A percentile compares a stretch with the other conserved stretches of the same genome.
Evolutionary conservation across 176 grass and related monocot species (phyloP).

Genomic region (Lolium multiflorum): DNA sequence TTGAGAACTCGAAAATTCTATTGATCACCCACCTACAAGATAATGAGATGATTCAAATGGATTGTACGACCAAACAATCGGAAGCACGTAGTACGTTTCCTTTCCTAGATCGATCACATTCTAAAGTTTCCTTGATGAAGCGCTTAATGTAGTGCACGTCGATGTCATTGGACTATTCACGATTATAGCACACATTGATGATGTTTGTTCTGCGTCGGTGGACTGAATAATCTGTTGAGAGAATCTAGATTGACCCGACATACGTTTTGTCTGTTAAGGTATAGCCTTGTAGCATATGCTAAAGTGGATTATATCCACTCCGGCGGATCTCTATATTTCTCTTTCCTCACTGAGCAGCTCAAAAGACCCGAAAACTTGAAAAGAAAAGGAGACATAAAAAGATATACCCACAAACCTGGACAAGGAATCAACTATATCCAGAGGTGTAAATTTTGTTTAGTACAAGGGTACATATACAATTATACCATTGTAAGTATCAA

Average conservation of each 20-base stretch:
- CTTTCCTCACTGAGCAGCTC: neutral
- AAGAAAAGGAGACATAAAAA: neutral
- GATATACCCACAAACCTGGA: no score
- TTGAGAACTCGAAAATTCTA: neutral
- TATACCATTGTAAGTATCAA: no score
- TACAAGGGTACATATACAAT: no score
- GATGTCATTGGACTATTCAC: neutral
- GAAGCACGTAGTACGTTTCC: no score
- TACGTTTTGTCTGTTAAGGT: neutral
- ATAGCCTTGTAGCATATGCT: neutral
- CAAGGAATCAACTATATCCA: no score
- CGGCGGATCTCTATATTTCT: neutral
- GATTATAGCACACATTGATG: neutral
- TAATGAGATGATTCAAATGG: no score
- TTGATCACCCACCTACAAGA: neutral
- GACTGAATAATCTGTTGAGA: neutral
- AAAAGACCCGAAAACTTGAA: neutral
- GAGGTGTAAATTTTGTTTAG: no score
- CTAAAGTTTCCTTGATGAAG: neutral
- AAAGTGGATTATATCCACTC: neutral
- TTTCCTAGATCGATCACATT: neutral
- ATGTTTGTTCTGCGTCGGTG: neutral
- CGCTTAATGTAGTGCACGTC: neutral
- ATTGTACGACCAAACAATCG: no score
- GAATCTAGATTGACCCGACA: neutral